Percentiles rank a stretch among this genome's conserved stretches.
phyloP scores from a whole-genome alignment of 78 protist species.

The Salpingoeca rosetta region DNA sequence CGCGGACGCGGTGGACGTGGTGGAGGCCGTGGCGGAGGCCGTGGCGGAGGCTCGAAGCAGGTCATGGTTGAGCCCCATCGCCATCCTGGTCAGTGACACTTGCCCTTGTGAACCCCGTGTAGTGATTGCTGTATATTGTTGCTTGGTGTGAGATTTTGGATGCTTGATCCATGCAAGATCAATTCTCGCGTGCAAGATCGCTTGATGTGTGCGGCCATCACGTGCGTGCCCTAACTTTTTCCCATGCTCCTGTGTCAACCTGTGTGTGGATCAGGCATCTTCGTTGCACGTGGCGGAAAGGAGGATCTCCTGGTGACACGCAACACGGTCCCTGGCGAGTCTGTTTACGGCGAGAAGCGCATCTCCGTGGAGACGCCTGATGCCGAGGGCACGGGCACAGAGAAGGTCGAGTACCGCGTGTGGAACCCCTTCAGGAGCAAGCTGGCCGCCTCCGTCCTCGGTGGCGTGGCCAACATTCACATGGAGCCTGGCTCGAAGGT shows the following conservation, averaged over 20 bases:
- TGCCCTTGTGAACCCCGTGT: too few species aligned
- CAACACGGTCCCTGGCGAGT: slow-evolving; percentile 90
- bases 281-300: slow-evolving; percentile 78
- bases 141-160: too few species aligned
- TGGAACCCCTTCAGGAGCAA: slow-evolving; percentile 99
- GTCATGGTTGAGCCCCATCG: slow-evolving; percentile 89
- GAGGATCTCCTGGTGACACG: slow-evolving; percentile 86
- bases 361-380: slow-evolving; percentile 71
- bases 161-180: too few species aligned
- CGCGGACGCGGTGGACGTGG: slow-evolving; percentile 1
- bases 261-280: too few species aligned
- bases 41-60: slow-evolving; percentile 60
- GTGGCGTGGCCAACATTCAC: slow-evolving; percentile 88
- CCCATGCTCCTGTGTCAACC: slow-evolving; percentile 46
- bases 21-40: slow-evolving; percentile 9
- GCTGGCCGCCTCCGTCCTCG: slow-evolving; percentile 95
- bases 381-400: slow-evolving; percentile 36
- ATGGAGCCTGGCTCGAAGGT: slow-evolving; percentile 97
- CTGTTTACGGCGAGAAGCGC: slow-evolving; percentile 98
- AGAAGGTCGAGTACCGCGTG: slow-evolving; percentile 97
- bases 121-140: too few species aligned
- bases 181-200: too few species aligned
- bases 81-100: slow-evolving; percentile 64
- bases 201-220: too few species aligned
- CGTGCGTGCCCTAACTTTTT: too few species aligned